A percentile compares a stretch with the other conserved stretches of the same genome.
phyloP scores from a whole-genome alignment of 2,329 filamentous ascomycete genomes.

The Dactylellina cionopaga region DNA sequence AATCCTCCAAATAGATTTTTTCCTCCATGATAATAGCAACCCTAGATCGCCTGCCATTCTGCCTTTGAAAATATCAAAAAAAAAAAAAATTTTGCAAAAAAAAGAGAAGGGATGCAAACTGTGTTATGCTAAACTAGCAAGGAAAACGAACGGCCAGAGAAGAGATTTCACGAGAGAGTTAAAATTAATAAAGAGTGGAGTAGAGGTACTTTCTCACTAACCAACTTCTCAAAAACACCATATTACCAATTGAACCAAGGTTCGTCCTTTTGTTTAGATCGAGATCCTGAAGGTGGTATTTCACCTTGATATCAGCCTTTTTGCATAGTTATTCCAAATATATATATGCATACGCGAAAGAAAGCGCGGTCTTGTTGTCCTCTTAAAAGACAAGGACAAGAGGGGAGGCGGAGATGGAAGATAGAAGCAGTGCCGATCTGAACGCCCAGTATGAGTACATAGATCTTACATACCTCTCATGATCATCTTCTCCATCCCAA shows the following conservation, averaged over 20 bases:
- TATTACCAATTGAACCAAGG: conserved; percentile 29
- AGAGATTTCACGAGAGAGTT: background rate
- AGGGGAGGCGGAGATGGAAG: background rate
- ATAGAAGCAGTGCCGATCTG: too few relatives aligned
- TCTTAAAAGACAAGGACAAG: background rate
- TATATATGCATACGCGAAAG: background rate
- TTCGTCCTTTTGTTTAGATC: conserved; percentile 15
- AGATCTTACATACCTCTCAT: conserved; percentile 31
- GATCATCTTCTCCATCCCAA: conserved; percentile 2
- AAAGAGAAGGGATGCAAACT: background rate
- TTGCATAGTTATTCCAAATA: conserved; percentile 6
- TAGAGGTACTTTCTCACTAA: background rate
- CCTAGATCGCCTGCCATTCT: too few relatives aligned
- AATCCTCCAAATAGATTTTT: background rate
- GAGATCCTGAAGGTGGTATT: conserved; percentile 3
- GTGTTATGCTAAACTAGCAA: background rate
- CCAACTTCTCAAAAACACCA: too few relatives aligned
- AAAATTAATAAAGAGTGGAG: conserved; percentile 4
- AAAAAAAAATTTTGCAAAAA: too few relatives aligned
- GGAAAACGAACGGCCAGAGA: too few relatives aligned
- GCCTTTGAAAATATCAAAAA: too few relatives aligned
- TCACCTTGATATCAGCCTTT: background rate
- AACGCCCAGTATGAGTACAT: background rate
- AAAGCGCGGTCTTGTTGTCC: too few relatives aligned
- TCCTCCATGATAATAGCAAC: too few relatives aligned